Percentiles rank a stretch among this genome's conserved stretches.
phyloP scores from a whole-genome alignment of 106 monocot species.

The Dioscorea alata region DNA sequence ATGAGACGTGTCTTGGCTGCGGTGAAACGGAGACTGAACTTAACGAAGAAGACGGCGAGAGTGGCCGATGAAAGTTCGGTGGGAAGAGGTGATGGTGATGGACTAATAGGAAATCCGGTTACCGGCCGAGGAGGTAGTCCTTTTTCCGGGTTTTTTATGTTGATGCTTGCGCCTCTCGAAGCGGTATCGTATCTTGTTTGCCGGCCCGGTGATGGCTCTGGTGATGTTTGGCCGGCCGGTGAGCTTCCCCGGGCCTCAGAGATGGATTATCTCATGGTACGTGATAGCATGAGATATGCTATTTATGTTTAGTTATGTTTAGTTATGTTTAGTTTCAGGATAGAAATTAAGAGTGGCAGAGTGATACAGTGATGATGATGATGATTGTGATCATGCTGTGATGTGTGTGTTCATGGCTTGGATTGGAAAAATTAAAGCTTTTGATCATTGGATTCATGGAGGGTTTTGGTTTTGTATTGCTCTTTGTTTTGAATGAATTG shows the following conservation, averaged over 20 bases:
- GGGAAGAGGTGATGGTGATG: neutral
- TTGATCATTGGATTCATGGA: no score
- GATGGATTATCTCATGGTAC: slow-evolving; percentile 37
- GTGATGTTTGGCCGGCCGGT: slow-evolving; percentile 9
- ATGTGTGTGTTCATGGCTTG: no score
- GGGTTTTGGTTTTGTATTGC: no score
- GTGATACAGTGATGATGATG: no score
- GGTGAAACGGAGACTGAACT: slow-evolving; percentile 9
- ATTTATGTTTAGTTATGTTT: slow-evolving; percentile 17
- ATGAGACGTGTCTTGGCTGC: slow-evolving; percentile 10
- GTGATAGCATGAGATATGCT: slow-evolving; percentile 38
- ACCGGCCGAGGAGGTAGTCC: no score
- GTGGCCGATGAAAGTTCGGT: slow-evolving; percentile 22
- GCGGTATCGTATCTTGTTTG: slow-evolving; percentile 17
- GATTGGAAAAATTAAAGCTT: no score
- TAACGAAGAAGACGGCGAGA: slow-evolving; percentile 16
- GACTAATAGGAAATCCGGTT: neutral
- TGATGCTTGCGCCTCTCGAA: neutral
- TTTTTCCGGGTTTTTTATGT: neutral
- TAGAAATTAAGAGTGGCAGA: no score
- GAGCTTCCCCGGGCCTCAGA: slow-evolving; percentile 15
- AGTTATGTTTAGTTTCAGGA: no score
- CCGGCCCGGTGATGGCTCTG: slow-evolving; percentile 1
- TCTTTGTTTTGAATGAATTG: no score
- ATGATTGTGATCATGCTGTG: no score